Conservation (phyloP, 176 grass and related monocot species). For the Phragmites australis region DNA sequence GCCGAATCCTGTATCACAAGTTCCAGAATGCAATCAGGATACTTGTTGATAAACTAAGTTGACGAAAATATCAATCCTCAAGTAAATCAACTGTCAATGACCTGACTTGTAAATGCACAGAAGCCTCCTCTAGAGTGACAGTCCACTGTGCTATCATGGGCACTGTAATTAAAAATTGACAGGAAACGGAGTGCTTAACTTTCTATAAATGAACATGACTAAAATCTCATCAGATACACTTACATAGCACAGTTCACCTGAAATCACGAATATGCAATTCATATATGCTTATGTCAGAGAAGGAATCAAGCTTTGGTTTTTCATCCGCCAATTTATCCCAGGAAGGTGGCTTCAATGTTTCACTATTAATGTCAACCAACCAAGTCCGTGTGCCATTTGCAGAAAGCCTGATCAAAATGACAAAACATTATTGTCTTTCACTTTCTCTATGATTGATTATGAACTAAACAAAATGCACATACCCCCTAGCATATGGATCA, state of each 20-base stretch:
- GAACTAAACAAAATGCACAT: slow-evolving; percentile 28
- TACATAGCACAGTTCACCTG: slow-evolving; percentile 41
- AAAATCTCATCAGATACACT: slow-evolving; percentile 11
- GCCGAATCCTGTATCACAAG: slow-evolving; percentile 63
- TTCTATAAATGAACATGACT: slow-evolving; percentile 10
- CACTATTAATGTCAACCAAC: slow-evolving; percentile 68
- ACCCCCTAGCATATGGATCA: slow-evolving; percentile 95
- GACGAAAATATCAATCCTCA: neutral
- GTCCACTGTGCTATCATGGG: slow-evolving; percentile 61
- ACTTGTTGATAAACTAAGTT: neutral
- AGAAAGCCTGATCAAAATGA: slow-evolving; percentile 62
- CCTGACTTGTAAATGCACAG: slow-evolving; percentile 78
- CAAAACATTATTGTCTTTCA: slow-evolving; percentile 8
- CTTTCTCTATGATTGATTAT: neutral
- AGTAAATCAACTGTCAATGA: slow-evolving; percentile 32
- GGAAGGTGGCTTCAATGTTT: slow-evolving; percentile 65
- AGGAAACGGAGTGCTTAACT: neutral
- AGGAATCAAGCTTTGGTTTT: slow-evolving; percentile 76
- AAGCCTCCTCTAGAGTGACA: slow-evolving; percentile 59
- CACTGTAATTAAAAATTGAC: slow-evolving; percentile 50
- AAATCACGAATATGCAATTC: slow-evolving; percentile 98
- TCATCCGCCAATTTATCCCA: slow-evolving; percentile 77
- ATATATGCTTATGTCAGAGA: slow-evolving; percentile 93
- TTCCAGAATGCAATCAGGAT: slow-evolving; percentile 30
- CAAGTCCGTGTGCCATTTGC: slow-evolving; percentile 69